Evolutionary conservation across 2,329 filamentous ascomycete genomes (phyloP), one percentile per base, ranked within the genome.

Genomic region (Aspergillus sp.): DNA sequence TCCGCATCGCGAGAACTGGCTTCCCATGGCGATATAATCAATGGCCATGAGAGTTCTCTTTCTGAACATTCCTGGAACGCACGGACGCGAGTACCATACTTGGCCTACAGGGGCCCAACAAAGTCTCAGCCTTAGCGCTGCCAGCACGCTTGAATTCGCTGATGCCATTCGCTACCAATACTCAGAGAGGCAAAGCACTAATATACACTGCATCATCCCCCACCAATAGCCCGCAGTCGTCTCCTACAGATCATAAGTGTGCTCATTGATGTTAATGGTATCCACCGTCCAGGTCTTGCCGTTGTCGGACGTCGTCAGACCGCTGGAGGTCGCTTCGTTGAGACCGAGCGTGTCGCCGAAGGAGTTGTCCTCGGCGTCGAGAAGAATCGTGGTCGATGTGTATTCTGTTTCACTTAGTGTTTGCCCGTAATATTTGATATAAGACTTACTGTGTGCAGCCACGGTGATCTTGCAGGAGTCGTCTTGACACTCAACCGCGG

Each of bases 401-500:
- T 71, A 73, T 54, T 70, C 70, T 72, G 19, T 2, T 11, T 31
- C 2, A 31, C 2, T 31, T 31, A 31, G 9, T 31, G 1, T 11
- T 31, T 31, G 1, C 7, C 27, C 3, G 27, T 4, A 31, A 0
- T 31, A 12, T 11, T 12, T 4, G 9, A 0, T 31, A 4, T 4
- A 11, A 4, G 19, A 65, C 69, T 57, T 66, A 73, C 47, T 19
- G 15, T 51, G 37, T 2, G 49, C 37, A 1, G 49, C 35, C 9
- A 43, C 19, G 7, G 62, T 66, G 45, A 64, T 64, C 15, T 69
- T 41, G 33, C 66, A 71, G 6, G 68, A 64, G 19, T 66, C 54
- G 14, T 66, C 68, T 60, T 72, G 68, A 50, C 69, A 72, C 47
- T 72, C 70, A 2, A 70, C 68, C 9, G 70, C 70, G 0, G 70